These are phyloP conservation scores for Biscogniauxia sp. DNA, from an alignment of 2,329 filamentous ascomycete species.

Conservation along the genomic window DNA sequence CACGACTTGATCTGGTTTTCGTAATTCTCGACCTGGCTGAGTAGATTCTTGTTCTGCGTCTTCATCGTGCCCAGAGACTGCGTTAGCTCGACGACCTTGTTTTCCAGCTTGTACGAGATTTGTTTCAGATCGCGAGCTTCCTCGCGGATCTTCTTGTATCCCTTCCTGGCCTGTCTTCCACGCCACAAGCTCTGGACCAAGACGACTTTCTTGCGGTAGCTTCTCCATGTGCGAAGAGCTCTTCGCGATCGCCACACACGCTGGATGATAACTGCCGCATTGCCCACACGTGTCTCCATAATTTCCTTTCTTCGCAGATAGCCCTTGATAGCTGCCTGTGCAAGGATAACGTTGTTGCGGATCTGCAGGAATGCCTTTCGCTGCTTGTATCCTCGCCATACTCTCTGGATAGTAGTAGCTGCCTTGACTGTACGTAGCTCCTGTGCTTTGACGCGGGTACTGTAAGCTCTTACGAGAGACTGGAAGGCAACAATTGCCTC, in stretches of 20 bases:
- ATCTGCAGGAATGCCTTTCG: conserved; percentile 76
- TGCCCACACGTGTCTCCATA: conserved; percentile 88
- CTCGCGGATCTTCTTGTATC: conserved; percentile 88
- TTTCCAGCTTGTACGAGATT: conserved; percentile 98
- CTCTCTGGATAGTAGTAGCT: conserved; percentile 89
- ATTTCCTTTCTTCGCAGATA: conserved; percentile 88
- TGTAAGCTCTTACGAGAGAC: conserved; percentile 71
- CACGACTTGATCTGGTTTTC: conserved; percentile 94
- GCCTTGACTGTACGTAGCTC: conserved; percentile 81
- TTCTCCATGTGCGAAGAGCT: conserved; percentile 77
- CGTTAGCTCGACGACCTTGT: conserved; percentile 98
- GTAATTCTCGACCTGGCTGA: conserved; percentile 90
- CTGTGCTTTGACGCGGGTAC: conserved; percentile 74
- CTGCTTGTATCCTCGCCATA: conserved; percentile 92
- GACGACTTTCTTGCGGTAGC: conserved; percentile 84
- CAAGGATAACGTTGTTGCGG: conserved; percentile 79
- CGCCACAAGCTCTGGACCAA: conserved; percentile 93
- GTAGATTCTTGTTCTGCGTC: conserved; percentile 86
- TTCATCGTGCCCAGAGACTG: conserved; percentile 91
- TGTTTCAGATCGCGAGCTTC: conserved; percentile 98
- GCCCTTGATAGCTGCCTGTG: conserved; percentile 88
- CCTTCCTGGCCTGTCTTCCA: conserved; percentile 73
- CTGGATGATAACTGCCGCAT: conserved; percentile 88
- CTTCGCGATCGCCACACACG: conserved; percentile 81
- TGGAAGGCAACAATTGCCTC: conserved; percentile 79